A percentile compares a stretch with the other conserved stretches of the same genome.
These are phyloP conservation scores for Aspergillus conjunctus DNA, from an alignment of 495 filamentous ascomycete genomes.

Conservation along the genomic window DNA sequence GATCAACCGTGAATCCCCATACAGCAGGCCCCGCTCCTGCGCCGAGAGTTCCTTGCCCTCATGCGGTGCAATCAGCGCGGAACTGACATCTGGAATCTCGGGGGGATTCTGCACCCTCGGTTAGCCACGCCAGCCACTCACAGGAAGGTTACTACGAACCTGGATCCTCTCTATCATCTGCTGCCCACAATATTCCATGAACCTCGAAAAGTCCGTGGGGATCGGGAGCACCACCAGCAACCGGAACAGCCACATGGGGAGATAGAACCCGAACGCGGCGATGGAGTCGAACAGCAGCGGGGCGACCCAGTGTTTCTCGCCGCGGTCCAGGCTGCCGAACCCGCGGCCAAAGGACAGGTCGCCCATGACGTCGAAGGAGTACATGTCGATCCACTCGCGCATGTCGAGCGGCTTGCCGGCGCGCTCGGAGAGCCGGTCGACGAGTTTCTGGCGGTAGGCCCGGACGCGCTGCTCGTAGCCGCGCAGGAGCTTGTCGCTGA, in stretches of 20 bases:
- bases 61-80: constrained; percentile 33
- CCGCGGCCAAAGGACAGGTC: constrained; percentile 50
- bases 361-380: constrained; percentile 54
- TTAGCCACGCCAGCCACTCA: not conserved
- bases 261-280: constrained; percentile 31
- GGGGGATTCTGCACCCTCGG: constrained; percentile 26
- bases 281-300: constrained; percentile 29
- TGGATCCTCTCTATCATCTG: constrained; percentile 14
- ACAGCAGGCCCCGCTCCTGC: constrained; percentile 30
- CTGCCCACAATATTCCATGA: constrained; percentile 26
- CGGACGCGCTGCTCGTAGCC: constrained; percentile 36
- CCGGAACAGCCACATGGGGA: constrained; percentile 40
- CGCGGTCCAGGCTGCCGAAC: constrained; percentile 44
- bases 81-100: constrained; percentile 35
- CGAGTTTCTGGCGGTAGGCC: constrained; percentile 25
- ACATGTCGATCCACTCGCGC: constrained; percentile 47
- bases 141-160: not conserved
- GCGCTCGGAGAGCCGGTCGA: constrained; percentile 17
- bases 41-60: constrained; percentile 23
- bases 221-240: constrained; percentile 31
- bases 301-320: constrained; percentile 37
- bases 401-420: constrained; percentile 25
- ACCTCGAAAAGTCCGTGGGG: constrained; percentile 37
- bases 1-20: constrained; percentile 32
- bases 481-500: constrained; percentile 34